Evolutionary conservation across 495 filamentous ascomycete genomes (phyloP), one percentile per base, ranked within the genome.

Genomic region (Friedmanniomyces simplex): DNA sequence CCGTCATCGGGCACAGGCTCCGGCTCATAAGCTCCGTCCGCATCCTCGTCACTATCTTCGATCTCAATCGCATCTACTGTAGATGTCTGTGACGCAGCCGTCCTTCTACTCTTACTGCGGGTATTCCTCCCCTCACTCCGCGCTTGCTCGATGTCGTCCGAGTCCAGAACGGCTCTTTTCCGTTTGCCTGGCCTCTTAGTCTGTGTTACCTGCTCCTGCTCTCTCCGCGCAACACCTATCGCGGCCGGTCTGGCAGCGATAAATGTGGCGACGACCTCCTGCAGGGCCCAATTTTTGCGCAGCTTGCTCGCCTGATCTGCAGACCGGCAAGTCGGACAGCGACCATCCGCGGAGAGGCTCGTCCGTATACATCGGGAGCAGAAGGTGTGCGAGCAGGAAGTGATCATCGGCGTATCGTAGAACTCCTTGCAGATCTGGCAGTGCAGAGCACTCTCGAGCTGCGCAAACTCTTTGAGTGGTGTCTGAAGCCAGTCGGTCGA

Each of bases 351-450:
- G 7, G 83, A 82, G 1, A 99, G 75, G 59, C 84, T 87, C 52
- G 89, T 76, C 16, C 93, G 87, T 59, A 98, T 96, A 69, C 93
- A 99, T 28, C 91, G 70, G 16, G 90, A 96, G 76, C 93, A 99
- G 68, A 99, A 99, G 0, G 93, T 96, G 69, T 99, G 93, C 42
- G 81, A 86, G 76, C 93, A 99, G 0, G 85, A 85, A 0, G 93
- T 99, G 53, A 96, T 83, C 76, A 99, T 91, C 0, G 93, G 93
- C 22, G 87, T 90, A 58, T 81, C 79, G 73, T 86, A 97, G 71
- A 96, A 94, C 69, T 99, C 93, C 71, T 96, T 97, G 79, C 93
- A 99, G 56, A 99, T 85, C 65, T 96, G 86, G 71, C 93, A 99
- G 61, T 91, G 87, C 16, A 99, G 78, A 16, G 88, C 81, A 41